phyloP scores from a whole-genome alignment of 129 eudicot species.

The Artemisia annua region DNA sequence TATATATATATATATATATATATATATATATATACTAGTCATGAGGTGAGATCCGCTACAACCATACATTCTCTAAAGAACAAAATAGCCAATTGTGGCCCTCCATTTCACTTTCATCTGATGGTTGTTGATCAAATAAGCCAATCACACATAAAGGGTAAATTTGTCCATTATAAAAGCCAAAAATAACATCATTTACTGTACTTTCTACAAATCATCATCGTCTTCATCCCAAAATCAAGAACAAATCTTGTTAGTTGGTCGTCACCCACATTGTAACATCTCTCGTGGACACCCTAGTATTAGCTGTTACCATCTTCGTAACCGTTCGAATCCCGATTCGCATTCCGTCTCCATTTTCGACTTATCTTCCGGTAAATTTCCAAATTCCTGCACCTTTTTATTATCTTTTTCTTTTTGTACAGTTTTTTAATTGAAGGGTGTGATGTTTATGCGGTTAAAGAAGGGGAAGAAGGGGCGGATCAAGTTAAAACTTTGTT shows the following conservation, averaged over 20 bases:
- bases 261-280: conserved; percentile 87
- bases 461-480: no score
- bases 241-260: conserved; percentile 60
- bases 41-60: no score
- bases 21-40: no score
- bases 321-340: conserved; percentile 63
- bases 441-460: conserved; percentile 40
- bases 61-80: no score
- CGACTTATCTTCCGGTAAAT: conserved; percentile 76
- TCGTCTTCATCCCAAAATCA: conserved; percentile 6
- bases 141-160: no score
- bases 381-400: neutral
- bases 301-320: conserved; percentile 89
- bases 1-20: no score
- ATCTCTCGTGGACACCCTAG: conserved; percentile 90
- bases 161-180: no score
- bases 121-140: no score
- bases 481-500: neutral
- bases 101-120: no score
- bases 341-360: conserved; percentile 46
- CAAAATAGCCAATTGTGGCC: no score
- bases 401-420: no score
- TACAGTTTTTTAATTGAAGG: conserved; percentile 26
- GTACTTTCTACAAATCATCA: conserved; percentile 47
- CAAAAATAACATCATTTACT: conserved; percentile 60